These are phyloP conservation scores for Chalaropsis thielavioides DNA, from an alignment of 2,329 filamentous ascomycete genomes.

Conservation along the genomic window DNA sequence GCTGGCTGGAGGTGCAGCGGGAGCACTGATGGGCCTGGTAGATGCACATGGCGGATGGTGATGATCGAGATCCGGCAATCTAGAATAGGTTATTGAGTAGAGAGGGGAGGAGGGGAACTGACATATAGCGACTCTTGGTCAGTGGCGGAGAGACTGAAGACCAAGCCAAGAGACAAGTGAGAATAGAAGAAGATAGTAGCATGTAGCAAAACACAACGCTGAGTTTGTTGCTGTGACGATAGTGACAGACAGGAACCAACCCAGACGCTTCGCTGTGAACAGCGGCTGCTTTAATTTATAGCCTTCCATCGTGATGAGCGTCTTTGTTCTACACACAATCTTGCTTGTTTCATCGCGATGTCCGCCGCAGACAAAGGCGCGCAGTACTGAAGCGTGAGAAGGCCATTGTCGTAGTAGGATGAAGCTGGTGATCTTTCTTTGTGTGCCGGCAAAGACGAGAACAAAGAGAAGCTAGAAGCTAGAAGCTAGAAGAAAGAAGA, in stretches of 20 bases:
- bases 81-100: background rate
- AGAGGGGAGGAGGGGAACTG: background rate
- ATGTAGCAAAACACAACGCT: background rate
- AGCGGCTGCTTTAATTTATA: background rate
- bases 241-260: background rate
- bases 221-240: background rate
- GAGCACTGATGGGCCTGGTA: slow-evolving; percentile 3
- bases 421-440: background rate
- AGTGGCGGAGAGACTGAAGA: background rate
- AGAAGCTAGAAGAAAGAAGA: background rate
- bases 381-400: background rate
- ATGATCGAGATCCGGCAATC: background rate
- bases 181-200: background rate
- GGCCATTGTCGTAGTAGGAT: background rate
- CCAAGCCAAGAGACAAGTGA: background rate
- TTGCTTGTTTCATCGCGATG: background rate
- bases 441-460: background rate
- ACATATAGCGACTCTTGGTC: background rate
- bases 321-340: background rate
- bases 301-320: background rate
- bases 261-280: background rate
- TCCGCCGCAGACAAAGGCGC: background rate
- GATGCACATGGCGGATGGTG: slow-evolving; percentile 3
- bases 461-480: background rate
- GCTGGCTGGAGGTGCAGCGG: background rate